Conservation (phyloP, 2,329 filamentous ascomycete genomes). For the Alternaria infectoria region DNA sequence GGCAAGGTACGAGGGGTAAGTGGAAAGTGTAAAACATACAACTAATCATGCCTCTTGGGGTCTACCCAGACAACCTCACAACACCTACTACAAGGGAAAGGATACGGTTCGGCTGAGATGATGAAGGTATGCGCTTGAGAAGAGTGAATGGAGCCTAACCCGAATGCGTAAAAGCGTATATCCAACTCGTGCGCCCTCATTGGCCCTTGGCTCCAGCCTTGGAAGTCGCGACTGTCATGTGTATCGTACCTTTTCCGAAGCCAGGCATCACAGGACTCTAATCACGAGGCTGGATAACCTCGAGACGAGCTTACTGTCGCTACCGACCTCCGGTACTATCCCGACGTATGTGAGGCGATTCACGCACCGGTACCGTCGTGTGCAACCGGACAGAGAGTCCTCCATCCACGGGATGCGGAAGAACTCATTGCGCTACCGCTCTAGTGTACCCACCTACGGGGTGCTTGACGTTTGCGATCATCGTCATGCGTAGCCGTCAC, state of each 20-base stretch:
- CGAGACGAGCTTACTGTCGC: background rate
- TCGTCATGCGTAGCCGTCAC: slow-evolving; percentile 1
- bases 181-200: slow-evolving; percentile 9
- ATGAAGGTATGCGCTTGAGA: background rate
- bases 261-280: background rate
- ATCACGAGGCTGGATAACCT: background rate
- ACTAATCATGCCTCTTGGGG: slow-evolving; percentile 2
- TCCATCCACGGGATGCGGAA: slow-evolving; percentile 2
- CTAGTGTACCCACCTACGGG: slow-evolving; percentile 10
- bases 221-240: background rate
- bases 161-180: background rate
- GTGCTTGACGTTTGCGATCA: slow-evolving; percentile 6
- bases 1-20: background rate
- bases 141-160: slow-evolving; percentile 9
- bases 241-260: background rate
- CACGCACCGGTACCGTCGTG: background rate
- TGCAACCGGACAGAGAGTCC: slow-evolving; percentile 2
- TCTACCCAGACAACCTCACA: background rate
- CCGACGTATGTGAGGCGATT: background rate
- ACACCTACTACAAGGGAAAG: background rate
- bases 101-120: background rate
- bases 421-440: slow-evolving; percentile 6
- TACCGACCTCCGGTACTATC: background rate
- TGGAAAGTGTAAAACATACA: background rate
- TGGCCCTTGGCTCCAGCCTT: background rate